phyloP scores from a whole-genome alignment of 1,284 basidiomycete genomes.

The Meira miltonrushii region DNA sequence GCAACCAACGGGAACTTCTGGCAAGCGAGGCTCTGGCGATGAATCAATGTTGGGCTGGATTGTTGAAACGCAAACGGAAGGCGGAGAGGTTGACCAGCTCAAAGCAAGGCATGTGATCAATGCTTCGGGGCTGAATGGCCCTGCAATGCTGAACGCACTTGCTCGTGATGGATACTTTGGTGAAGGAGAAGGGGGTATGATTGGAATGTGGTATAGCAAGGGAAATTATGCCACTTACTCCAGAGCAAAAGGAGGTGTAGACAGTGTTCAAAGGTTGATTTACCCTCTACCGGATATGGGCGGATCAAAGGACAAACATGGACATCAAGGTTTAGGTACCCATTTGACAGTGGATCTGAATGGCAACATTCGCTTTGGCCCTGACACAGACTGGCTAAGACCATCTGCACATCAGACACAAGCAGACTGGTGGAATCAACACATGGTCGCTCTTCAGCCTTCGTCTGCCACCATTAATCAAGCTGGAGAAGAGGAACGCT shows the following conservation, averaged over 20 bases:
- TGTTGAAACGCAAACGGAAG: conserved; percentile 56
- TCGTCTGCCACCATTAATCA: conserved; percentile 1
- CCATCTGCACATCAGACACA: conserved; percentile 20
- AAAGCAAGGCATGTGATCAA: conserved; percentile 81
- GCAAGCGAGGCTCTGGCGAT: conserved; percentile 16
- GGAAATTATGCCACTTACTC: conserved; percentile 45
- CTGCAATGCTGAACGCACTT: conserved; percentile 42
- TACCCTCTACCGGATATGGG: conserved; percentile 44
- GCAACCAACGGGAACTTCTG: background rate
- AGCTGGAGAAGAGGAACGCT: conserved; percentile 25
- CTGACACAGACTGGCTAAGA: conserved; percentile 81
- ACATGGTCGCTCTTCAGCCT: conserved; percentile 18
- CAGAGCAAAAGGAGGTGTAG: conserved; percentile 38
- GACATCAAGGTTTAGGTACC: conserved; percentile 43
- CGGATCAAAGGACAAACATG: conserved; percentile 23
- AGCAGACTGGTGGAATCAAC: conserved; percentile 34
- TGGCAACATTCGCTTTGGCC: conserved; percentile 84
- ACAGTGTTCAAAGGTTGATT: conserved; percentile 37
- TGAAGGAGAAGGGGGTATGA: background rate
- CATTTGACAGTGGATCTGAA: conserved; percentile 65
- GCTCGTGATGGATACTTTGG: conserved; percentile 13
- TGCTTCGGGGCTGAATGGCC: conserved; percentile 70
- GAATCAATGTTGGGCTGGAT: conserved; percentile 57
- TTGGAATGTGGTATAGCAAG: conserved; percentile 11
- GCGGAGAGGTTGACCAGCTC: conserved; percentile 60